Conservation (phyloP, 495 filamentous ascomycete species). For the Corynascus novoguineensis region DNA sequence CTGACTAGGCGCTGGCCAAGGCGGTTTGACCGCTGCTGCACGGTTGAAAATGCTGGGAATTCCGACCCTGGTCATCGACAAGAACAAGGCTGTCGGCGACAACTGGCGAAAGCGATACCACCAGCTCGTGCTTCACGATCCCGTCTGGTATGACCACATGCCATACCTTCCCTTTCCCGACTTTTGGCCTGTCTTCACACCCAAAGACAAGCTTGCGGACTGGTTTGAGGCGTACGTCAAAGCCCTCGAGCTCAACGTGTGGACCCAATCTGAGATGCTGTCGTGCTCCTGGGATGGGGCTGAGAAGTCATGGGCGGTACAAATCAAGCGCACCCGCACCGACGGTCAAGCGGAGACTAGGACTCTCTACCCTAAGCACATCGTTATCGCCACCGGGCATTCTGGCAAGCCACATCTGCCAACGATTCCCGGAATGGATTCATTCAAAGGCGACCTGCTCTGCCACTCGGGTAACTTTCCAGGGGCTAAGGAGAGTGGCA, state of each 20-base stretch:
- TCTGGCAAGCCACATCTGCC: constrained; percentile 65
- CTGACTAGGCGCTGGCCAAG: constrained; percentile 51
- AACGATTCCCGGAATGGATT: constrained; percentile 54
- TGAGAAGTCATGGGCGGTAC: constrained; percentile 56
- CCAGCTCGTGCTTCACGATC: constrained; percentile 65
- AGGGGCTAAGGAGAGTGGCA: constrained; percentile 43
- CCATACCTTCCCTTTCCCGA: constrained; percentile 66
- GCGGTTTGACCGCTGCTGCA: constrained; percentile 58
- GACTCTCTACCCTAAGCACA: constrained; percentile 58
- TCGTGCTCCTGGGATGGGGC: constrained; percentile 49
- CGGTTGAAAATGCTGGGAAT: constrained; percentile 68
- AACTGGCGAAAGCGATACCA: constrained; percentile 70
- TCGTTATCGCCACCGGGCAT: constrained; percentile 69
- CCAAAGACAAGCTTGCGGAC: constrained; percentile 75
- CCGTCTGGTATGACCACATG: constrained; percentile 71
- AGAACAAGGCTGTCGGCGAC: constrained; percentile 61
- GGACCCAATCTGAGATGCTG: constrained; percentile 53
- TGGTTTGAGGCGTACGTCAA: constrained; percentile 73
- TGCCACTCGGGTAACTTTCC: constrained; percentile 68
- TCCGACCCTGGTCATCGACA: constrained; percentile 59
- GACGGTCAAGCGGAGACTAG: constrained; percentile 50
- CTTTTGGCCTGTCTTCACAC: constrained; percentile 65
- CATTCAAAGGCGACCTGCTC: constrained; percentile 54
- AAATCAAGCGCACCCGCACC: constrained; percentile 43
- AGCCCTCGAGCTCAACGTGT: constrained; percentile 71